Base-by-base conservation (phyloP, 768 basidiomycete species). In the Pleurotus giganteus region DNA sequence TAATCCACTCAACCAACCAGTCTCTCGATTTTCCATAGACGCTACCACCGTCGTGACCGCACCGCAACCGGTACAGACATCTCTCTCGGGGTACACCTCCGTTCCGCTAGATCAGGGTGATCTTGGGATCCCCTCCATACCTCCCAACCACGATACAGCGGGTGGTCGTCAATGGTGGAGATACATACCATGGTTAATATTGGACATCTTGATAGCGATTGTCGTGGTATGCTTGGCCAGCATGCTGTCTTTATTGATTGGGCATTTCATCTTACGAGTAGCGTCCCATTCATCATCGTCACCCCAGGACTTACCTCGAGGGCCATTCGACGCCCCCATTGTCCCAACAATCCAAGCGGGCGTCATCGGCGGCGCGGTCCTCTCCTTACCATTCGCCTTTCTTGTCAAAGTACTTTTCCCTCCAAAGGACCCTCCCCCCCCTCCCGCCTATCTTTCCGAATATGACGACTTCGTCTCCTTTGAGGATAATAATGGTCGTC, bases 361-460 rank as follows among this genome's bases (percentile, higher is more conserved):
- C 8, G 34, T 51, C 15, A 29, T 51, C 11, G 49, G 49, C n/a
- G 49, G 49, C 23, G 49, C 49, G 2, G 34, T 51, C 21, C 31
- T 51, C 9, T 34, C 49, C n/a, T 34, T 51, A 9, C 49, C 49
- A 17, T 19, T 51, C 24, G 49, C 49, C 8, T 17, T 51, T 17
- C 15, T 32, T 7, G 34, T 37, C 49, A 51, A 51, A 37, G 21
- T 51, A 34, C n/a, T 51, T 12, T 51, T 51, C 34, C 49, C 49
- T 11, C 49, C 49, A 11, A 32, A 37, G 15, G 31, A 51, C 21
- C 0, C 31, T 3, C 29, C 31, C 9, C 32, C 49, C 15, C 49
- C 31, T 19, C 23, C 49, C 31, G 26, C 27, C 17, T 24, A 13
- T n/a, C 6, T 15, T 28, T 21, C 31, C 8, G 49, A 26, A 21